Conservation (phyloP, 1,284 basidiomycete species). For the Cryptococcus sp. region DNA sequence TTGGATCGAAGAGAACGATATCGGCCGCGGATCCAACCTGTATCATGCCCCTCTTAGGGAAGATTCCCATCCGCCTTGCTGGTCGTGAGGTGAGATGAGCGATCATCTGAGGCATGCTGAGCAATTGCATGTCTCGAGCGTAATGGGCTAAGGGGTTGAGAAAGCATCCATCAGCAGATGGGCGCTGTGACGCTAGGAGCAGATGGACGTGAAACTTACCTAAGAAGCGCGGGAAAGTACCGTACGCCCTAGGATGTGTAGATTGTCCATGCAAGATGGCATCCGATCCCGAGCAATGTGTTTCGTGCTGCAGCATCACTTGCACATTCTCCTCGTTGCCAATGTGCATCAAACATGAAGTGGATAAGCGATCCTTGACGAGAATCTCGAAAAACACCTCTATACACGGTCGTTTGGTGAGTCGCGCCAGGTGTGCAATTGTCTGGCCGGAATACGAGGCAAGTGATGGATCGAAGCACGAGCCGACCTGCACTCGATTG, state of each 20-base stretch:
- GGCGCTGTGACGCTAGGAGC: neutral
- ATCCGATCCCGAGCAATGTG: constrained; percentile 46
- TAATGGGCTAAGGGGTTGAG: constrained; percentile 30
- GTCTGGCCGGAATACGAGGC: constrained; percentile 24
- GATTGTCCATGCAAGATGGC: constrained; percentile 43
- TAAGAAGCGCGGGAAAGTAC: constrained; percentile 46
- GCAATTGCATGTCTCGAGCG: constrained; percentile 34
- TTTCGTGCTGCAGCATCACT: constrained; percentile 43
- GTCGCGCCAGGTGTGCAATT: constrained; percentile 29
- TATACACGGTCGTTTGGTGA: constrained; percentile 18
- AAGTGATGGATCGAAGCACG: constrained; percentile 30
- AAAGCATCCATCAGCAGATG: neutral
- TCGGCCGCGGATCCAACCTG: constrained; percentile 43
- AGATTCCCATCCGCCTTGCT: constrained; percentile 45
- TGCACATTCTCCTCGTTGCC: constrained; percentile 52
- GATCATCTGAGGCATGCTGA: constrained; percentile 39
- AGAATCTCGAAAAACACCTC: constrained; percentile 46
- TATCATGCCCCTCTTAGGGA: constrained; percentile 40
- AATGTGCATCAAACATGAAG: constrained; percentile 48
- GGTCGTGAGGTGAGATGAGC: constrained; percentile 49
- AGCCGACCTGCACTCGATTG: constrained; percentile 28
- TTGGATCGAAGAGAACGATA: constrained; percentile 47
- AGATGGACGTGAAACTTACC: constrained; percentile 10
- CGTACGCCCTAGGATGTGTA: constrained; percentile 39
- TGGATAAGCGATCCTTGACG: constrained; percentile 41